Base-by-base conservation (phyloP, 768 basidiomycete species). In the Mycena belliarum region DNA sequence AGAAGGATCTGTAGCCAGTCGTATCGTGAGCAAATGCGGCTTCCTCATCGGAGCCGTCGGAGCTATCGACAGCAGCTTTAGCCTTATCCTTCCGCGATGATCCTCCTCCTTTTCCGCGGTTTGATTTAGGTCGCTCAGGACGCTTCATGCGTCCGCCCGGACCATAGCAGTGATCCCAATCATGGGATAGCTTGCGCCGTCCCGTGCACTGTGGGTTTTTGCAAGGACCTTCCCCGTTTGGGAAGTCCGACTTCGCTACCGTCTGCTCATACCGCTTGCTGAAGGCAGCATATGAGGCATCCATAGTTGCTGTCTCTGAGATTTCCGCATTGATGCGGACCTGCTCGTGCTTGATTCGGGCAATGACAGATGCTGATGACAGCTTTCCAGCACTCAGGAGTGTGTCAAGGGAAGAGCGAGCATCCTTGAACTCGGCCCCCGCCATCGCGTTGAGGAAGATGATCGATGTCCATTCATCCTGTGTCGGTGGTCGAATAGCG, bases 201-300 rank as follows among this genome's bases (percentile, higher is more conserved):
- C 52, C 44, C 20, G 6, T 54, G 52, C 52, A 54, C n/a, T 54
- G 52, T 6, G 52, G 52, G n/a, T 54, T 54, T 18, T 33, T 26
- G 25, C 52, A 54, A 0, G 44, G 52, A 10, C 43, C 43, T 18
- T 48, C 12, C 20, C 53, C 45, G 18, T 55, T 47, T 1, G 37
- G 45, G 37, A 26, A 46, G 2, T n/a, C n/a, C n/a, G 12, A 6
- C 10, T 23, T 35, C 0, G 15, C 1, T 7, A n/a, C 18, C 12
- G 45, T 16, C 12, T 21, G 4, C 20, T 26, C 52, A 9, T 12
- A 5, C 6, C 35, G 23, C n/a, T 46, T 54, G 11, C 16, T 28
- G n/a, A 54, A 54, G 0, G 52, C 44, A 12, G 44, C 52, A 21
- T 38, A 54, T 0, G 52, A 46, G 1, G 53, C 45, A 5, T 55